Evolutionary conservation across 192 early-diverging fungal species (phyloP).

Genomic region (Dissophora ornata): DNA sequence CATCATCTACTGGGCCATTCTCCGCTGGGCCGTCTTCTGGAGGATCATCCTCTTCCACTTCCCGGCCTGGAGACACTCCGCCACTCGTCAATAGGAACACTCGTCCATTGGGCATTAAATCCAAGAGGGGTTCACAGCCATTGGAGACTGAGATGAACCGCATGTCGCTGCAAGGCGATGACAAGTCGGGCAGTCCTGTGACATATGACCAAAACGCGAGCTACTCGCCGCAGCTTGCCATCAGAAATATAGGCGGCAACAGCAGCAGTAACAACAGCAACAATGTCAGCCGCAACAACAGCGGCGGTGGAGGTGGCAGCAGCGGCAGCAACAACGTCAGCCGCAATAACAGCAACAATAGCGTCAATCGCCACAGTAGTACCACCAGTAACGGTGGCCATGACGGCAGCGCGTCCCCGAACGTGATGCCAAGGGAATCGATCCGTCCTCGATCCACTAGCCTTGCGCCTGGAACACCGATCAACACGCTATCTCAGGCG

Average conservation of each 20-base stretch:
- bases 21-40: not conserved
- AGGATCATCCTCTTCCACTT: not conserved
- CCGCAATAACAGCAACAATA: not conserved
- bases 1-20: no score
- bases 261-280: not conserved
- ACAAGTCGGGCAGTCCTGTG: not conserved
- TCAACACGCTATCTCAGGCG: slow-evolving; percentile 28
- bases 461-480: not conserved
- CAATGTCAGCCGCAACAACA: not conserved
- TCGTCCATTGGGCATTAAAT: slow-evolving; percentile 13
- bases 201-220: not conserved
- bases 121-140: slow-evolving; percentile 1
- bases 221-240: not conserved
- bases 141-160: slow-evolving; percentile 19
- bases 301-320: no score
- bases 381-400: not conserved
- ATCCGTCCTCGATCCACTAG: slow-evolving; percentile 16
- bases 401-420: not conserved
- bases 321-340: no score
- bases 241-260: not conserved
- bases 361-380: no score
- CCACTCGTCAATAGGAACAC: slow-evolving; percentile 38
- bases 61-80: no score
- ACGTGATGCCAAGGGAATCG: not conserved
- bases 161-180: slow-evolving; percentile 11